Evolutionary conservation across 2,329 filamentous ascomycete species (phyloP).

Genomic region (Achaetomium macrosporum): DNA sequence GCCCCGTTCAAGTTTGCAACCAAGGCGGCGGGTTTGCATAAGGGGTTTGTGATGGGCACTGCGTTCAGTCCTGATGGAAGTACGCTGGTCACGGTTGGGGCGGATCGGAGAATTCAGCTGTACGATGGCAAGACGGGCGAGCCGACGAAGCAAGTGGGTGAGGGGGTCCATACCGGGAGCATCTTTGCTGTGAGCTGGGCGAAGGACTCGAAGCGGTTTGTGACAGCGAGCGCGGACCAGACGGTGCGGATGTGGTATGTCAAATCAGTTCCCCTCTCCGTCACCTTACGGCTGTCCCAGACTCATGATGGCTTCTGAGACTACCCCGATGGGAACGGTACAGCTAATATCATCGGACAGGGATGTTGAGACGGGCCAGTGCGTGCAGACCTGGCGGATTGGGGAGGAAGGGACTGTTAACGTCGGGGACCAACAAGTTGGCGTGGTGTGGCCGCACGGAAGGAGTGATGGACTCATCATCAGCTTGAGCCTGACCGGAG

Average conservation of each 20-base stretch:
- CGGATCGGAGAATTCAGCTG: conserved; percentile 86
- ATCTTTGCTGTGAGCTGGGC: conserved; percentile 92
- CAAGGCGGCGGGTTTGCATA: conserved; percentile 73
- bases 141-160: conserved; percentile 67
- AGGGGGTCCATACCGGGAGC: conserved; percentile 83
- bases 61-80: conserved; percentile 87
- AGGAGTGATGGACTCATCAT: conserved; percentile 83
- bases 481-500: conserved; percentile 79
- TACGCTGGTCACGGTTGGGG: conserved; percentile 77
- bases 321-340: too few species aligned
- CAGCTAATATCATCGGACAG: too few species aligned
- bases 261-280: too few species aligned
- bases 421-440: conserved; percentile 83
- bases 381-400: conserved; percentile 76
- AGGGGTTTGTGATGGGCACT: conserved; percentile 81
- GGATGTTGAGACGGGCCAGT: conserved; percentile 76
- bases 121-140: conserved; percentile 97
- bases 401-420: conserved; percentile 67
- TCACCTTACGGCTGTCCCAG: too few species aligned
- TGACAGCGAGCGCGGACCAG: conserved; percentile 88
- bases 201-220: conserved; percentile 76
- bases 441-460: conserved; percentile 81
- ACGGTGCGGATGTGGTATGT: conserved; percentile 74
- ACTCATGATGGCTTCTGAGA: too few species aligned
- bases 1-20: conserved; percentile 93